Evolutionary conservation across 495 filamentous ascomycete species (phyloP), one percentile per base, ranked within the genome.

Genomic region (Xylaria longipes): DNA sequence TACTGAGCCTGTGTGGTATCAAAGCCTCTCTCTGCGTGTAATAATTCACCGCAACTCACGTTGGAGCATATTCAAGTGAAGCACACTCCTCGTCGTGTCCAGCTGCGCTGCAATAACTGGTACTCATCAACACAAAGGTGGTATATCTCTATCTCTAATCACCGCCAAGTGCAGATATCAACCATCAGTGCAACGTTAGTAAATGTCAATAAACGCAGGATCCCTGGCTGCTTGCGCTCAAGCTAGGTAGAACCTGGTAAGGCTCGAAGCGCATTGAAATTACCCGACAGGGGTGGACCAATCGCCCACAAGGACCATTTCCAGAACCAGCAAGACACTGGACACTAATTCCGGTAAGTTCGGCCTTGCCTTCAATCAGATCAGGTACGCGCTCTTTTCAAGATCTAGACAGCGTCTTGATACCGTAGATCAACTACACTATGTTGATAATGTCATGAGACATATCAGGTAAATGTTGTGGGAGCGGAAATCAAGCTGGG

Each of bases 221-320:
- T 33, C 65, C 65, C 20, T 67, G 65, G 3, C 33, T 39, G 35
- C 11, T 29, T n/a, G 5, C 3, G 48, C 29, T 63, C 41, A 41
- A 48, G 69, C 57, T 61, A 72, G n/a, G 17, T 54, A 67, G 31
- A 41, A 72, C 68, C 63, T 48, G 70, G 76, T 25, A 74, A 78
- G 56, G 73, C 65, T 65, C 27, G 70, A 77, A 71, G 73, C 62
- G 72, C 64, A 71, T 76, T 77, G 71, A 78, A 77, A 78, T 78
- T 78, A 70, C 65, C 22, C 61, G 73, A 72, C 76, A 77, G 64
- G 76, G 76, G 33, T 72, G 57, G 50, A 63, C 76, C 73, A 77
- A 78, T 77, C 52, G 68, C 54, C 60, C 50, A 22, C 20, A 29
- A 57, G 22, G 52, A 67, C 39, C 46, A 39, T 64, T 68, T 69